These are phyloP conservation scores for Linderniella brevidens DNA, from an alignment of 257 asterid species.

Conservation along the genomic window DNA sequence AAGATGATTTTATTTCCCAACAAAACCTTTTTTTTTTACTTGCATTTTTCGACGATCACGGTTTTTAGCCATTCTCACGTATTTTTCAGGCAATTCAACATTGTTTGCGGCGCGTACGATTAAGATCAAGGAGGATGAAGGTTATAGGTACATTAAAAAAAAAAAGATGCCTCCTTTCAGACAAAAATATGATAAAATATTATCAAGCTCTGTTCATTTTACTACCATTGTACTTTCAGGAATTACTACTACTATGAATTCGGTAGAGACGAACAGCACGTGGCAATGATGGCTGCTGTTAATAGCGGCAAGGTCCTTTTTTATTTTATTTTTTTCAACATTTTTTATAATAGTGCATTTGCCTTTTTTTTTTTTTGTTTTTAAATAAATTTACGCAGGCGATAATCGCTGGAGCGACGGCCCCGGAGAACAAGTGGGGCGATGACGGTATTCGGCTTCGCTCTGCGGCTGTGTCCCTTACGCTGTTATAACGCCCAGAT, in stretches of 20 bases:
- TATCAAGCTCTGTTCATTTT: background rate
- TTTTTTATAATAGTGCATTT: background rate
- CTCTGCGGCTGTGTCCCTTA: constrained; percentile 78
- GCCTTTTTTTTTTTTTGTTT: background rate
- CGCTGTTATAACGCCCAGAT: constrained; percentile 19
- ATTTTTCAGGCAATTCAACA: constrained; percentile 45
- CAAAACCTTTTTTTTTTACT: too few relatives aligned
- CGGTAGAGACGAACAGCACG: constrained; percentile 46
- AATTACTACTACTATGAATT: constrained; percentile 86
- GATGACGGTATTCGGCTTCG: constrained; percentile 68
- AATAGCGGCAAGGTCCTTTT: constrained; percentile 57
- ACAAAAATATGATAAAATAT: too few relatives aligned
- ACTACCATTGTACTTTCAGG: constrained; percentile 29
- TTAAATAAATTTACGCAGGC: constrained; percentile 23
- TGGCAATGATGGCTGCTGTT: constrained; percentile 76
- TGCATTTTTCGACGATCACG: too few relatives aligned
- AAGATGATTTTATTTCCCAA: too few relatives aligned
- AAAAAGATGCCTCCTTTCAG: background rate
- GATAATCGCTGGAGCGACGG: constrained; percentile 67
- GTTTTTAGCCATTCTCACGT: background rate
- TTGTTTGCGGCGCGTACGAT: constrained; percentile 62
- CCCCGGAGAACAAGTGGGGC: constrained; percentile 63
- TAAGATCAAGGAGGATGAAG: constrained; percentile 81
- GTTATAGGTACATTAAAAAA: constrained; percentile 24
- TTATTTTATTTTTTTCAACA: background rate